A percentile compares a stretch with the other conserved stretches of the same genome.
Evolutionary conservation across 2,329 filamentous ascomycete genomes (phyloP).

Genomic region (Fusarium denticulatum): DNA sequence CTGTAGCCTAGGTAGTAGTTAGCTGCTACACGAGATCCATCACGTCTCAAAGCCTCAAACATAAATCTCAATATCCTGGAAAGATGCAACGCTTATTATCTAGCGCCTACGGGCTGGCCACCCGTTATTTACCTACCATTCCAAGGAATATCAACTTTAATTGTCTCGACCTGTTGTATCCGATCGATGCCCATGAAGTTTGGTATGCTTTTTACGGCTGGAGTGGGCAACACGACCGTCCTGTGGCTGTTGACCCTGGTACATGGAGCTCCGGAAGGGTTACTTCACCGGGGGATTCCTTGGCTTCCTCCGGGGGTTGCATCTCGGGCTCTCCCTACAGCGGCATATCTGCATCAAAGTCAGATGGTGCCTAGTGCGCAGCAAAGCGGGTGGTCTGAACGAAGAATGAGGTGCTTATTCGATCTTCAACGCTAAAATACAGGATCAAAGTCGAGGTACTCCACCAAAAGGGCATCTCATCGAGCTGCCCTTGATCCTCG

Average conservation of each 20-base stretch:
- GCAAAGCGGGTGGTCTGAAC: constrained; percentile 5
- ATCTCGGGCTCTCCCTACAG: constrained; percentile 38
- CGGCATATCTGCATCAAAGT: constrained; percentile 29
- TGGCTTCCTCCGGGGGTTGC: constrained; percentile 35
- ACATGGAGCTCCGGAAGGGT: constrained; percentile 33
- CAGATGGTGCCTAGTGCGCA: constrained; percentile 11
- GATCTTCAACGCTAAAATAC: not conserved
- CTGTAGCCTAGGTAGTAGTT: not conserved
- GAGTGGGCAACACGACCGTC: constrained; percentile 19
- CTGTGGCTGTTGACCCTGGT: constrained; percentile 29
- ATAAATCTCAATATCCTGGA: constrained; percentile 16
- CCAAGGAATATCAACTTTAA: constrained; percentile 28
- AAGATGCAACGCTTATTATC: constrained; percentile 13
- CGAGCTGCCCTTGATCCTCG: constrained; percentile 4
- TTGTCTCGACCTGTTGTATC: constrained; percentile 1
- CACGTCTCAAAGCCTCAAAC: constrained; percentile 10
- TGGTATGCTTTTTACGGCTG: not conserved
- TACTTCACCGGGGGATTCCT: constrained; percentile 35
- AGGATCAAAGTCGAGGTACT: constrained; percentile 20
- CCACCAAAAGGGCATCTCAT: constrained; percentile 3
- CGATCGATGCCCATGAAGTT: not conserved
- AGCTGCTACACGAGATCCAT: constrained; percentile 18
- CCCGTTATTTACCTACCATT: constrained; percentile 38
- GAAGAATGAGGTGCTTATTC: constrained; percentile 13
- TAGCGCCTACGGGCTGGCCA: constrained; percentile 39